phyloP scores from a whole-genome alignment of 495 filamentous ascomycete species.

The Aspergillus incahuasiensis region DNA sequence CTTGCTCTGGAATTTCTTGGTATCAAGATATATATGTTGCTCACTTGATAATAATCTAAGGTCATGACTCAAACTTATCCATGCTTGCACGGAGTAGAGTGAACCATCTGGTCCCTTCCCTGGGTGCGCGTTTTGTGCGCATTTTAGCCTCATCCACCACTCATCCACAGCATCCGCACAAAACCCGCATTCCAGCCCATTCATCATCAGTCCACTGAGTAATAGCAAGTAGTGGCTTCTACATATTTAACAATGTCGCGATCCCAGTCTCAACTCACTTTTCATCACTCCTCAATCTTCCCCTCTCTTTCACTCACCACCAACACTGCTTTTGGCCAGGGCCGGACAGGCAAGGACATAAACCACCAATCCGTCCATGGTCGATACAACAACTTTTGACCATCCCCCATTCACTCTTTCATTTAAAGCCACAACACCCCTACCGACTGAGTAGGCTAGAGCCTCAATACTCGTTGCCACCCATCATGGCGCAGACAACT shows the following conservation, averaged over 20 bases:
- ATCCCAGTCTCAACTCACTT: not conserved
- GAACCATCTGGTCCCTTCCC: too few relatives aligned
- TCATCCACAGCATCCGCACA: constrained; percentile 25
- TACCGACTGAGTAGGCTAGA: not conserved
- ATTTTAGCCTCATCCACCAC: constrained; percentile 15
- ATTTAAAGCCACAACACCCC: too few relatives aligned
- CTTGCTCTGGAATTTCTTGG: too few relatives aligned
- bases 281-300: not conserved
- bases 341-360: not conserved
- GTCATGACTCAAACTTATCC: too few relatives aligned
- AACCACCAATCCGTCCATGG: too few relatives aligned
- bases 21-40: too few relatives aligned
- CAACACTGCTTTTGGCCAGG: not conserved
- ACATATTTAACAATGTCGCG: not conserved
- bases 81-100: too few relatives aligned
- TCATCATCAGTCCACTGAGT: not conserved
- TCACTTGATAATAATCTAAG: too few relatives aligned
- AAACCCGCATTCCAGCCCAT: constrained; percentile 31
- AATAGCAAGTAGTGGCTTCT: not conserved
- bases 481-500: constrained; percentile 12
- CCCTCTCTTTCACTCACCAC: not conserved
- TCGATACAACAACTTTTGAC: not conserved
- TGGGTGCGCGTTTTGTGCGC: constrained; percentile 45
- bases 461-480: not conserved
- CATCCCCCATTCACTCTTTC: too few relatives aligned